phyloP scores from a whole-genome alignment of 495 filamentous ascomycete species.

The Penicillium chermesinum region DNA sequence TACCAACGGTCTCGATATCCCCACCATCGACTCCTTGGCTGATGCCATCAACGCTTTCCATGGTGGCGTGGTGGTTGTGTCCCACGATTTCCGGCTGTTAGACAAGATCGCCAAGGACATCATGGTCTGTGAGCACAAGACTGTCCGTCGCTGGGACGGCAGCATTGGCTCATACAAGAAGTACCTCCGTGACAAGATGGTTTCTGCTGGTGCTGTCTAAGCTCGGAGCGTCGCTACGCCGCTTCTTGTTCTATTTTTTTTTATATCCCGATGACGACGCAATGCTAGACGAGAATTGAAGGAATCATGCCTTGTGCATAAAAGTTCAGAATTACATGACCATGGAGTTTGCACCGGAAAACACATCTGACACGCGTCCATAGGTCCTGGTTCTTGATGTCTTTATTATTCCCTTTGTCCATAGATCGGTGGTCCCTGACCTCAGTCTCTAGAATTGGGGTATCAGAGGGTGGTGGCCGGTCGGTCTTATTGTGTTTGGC shows the following conservation, averaged over 20 bases:
- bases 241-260: slow-evolving; percentile 8
- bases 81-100: slow-evolving; percentile 96
- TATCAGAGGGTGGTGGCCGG: slow-evolving; percentile 1
- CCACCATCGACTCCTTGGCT: slow-evolving; percentile 94
- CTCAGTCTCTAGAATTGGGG: slow-evolving; percentile 5
- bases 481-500: slow-evolving; percentile 7
- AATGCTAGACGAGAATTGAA: slow-evolving; percentile 42
- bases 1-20: slow-evolving; percentile 99
- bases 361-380: neutral
- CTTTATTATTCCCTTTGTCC: slow-evolving; percentile 8
- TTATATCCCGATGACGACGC: slow-evolving; percentile 32
- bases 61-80: slow-evolving; percentile 96
- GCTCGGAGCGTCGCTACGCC: slow-evolving; percentile 2
- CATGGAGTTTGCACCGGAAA: neutral
- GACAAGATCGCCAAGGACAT: slow-evolving; percentile 99
- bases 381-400: slow-evolving; percentile 1
- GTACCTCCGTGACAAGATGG: slow-evolving; percentile 97
- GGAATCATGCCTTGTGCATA: slow-evolving; percentile 21
- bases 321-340: slow-evolving; percentile 19
- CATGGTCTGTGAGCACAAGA: slow-evolving; percentile 96
- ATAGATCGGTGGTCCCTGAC: slow-evolving; percentile 18
- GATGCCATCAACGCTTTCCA: slow-evolving; percentile 95
- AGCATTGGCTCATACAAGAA: slow-evolving; percentile 94
- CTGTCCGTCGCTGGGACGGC: slow-evolving; percentile 83
- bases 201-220: slow-evolving; percentile 47